Evolutionary conservation across 2,329 filamentous ascomycete genomes (phyloP).

Genomic region (Aspergillus pseudoviridinutans): DNA sequence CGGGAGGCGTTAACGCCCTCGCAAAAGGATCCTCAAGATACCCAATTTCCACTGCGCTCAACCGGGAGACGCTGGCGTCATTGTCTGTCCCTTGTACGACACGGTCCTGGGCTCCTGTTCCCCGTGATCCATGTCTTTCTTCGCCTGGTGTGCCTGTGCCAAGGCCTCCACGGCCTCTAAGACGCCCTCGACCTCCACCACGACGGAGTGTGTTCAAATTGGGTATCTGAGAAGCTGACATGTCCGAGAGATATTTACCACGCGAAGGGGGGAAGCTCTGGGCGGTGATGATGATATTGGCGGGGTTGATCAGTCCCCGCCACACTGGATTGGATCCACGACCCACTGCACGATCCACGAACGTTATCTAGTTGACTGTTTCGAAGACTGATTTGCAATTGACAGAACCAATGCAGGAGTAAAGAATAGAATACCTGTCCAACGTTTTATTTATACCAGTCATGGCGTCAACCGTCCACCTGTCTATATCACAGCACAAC

Average conservation of each 20-base stretch:
- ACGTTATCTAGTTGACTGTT: background rate
- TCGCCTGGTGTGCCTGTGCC: constrained; percentile 13
- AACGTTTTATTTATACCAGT: background rate
- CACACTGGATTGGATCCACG: background rate
- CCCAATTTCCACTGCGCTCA: constrained; percentile 81
- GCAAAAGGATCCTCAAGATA: constrained; percentile 84
- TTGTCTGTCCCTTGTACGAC: constrained; percentile 85
- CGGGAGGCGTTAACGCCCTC: constrained; percentile 58
- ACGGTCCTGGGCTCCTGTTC: constrained; percentile 55
- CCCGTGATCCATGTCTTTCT: constrained; percentile 26
- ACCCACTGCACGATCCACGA: background rate
- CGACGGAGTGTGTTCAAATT: constrained; percentile 64
- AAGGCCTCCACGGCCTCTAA: constrained; percentile 41
- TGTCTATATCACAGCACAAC: background rate
- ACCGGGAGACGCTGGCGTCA: constrained; percentile 81
- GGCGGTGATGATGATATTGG: constrained; percentile 14
- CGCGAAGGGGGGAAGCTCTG: constrained; percentile 14
- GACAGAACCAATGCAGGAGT: background rate
- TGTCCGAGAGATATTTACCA: constrained; percentile 32
- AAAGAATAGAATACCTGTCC: background rate
- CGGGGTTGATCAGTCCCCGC: constrained; percentile 1
- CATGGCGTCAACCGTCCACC: background rate
- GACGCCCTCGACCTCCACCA: constrained; percentile 46
- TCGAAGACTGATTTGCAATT: background rate
- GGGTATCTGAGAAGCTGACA: constrained; percentile 72